Evolutionary conservation across 2,329 filamentous ascomycete species (phyloP), one percentile per base, ranked within the genome.

Genomic region (Cladobotryum mycophilum): DNA sequence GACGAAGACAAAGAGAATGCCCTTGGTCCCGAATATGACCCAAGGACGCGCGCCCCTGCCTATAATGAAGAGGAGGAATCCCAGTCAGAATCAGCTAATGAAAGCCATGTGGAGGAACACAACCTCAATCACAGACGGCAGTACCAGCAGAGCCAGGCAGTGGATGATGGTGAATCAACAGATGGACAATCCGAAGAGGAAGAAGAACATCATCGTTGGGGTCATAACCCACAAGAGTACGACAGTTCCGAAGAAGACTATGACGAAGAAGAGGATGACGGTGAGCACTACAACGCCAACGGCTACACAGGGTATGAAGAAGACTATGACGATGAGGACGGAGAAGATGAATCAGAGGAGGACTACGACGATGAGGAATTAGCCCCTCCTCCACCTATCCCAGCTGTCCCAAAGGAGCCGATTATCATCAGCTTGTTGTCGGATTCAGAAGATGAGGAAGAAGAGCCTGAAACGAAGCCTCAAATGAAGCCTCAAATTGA

Each of bases 371-470:
- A 52, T 4, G 42, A 51, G 5, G 47, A 46, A 4, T 30, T 22
- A 6, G 45, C 41, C 22, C 30, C 42, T 36, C 49, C 48, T 36
- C 49, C 48, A 20, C 37, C 51, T 22, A 40, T 35, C 12, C 54
- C 58, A 5, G 34, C 59, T 11, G 53, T 53, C 9, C 53, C 65
- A 1, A 61, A 60, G 7, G 61, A 65, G 7, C 71, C 72, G 1
- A 66, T 76, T 4, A 67, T 76, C 15, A 78, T 78, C 52, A 69
- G 69, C 48, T 57, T 78, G 9, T 61, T 77, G 3, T 76, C 74
- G 1, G 72, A 76, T 51, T 73, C 70, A 2, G 73, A 76, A 42
- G 70, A 72, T 47, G 69, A 76, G 41, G 47, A 45, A 37, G 20
- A 57, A 25, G 38, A 45, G 15, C 42, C 38, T 13, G 41, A 43